Conservation (phyloP, 768 basidiomycete species). For the Russula earlei region DNA sequence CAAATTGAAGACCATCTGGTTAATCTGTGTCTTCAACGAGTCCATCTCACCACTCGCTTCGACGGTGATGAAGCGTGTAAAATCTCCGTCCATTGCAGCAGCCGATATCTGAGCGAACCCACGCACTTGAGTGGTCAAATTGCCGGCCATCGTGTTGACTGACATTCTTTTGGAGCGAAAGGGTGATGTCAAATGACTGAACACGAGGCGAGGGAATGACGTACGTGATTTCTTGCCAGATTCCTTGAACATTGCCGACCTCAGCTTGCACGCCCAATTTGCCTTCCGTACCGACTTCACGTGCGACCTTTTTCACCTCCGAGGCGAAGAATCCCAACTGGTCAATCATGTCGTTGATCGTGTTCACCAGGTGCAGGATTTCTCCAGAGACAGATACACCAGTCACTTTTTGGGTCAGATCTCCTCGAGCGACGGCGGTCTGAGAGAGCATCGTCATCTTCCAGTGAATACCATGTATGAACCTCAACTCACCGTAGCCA, state of each 20-base stretch:
- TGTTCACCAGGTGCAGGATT: constrained; percentile 91
- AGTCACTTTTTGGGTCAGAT: constrained; percentile 87
- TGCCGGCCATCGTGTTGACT: constrained; percentile 96
- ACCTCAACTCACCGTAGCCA: constrained; percentile 61
- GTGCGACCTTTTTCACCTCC: constrained; percentile 89
- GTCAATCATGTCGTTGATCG: constrained; percentile 87
- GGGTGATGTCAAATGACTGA: constrained; percentile 14
- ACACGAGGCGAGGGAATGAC: constrained; percentile 25
- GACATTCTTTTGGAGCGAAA: constrained; percentile 60
- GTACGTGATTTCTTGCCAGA: constrained; percentile 98
- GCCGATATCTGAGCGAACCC: constrained; percentile 98
- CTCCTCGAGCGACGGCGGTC: constrained; percentile 90
- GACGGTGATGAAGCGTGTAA: constrained; percentile 97
- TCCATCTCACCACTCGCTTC: constrained; percentile 99
- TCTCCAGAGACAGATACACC: constrained; percentile 92
- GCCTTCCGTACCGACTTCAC: constrained; percentile 98
- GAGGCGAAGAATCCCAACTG: constrained; percentile 60
- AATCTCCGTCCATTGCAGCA: constrained; percentile 97
- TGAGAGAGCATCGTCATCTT: constrained; percentile 23
- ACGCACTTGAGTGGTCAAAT: constrained; percentile 95
- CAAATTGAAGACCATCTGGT: constrained; percentile 98
- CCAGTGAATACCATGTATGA: neutral
- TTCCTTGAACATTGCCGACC: constrained; percentile 93
- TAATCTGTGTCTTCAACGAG: constrained; percentile 96
- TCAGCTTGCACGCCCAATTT: constrained; percentile 97